Evolutionary conservation across 257 asterid genomes (phyloP), one percentile per base, ranked within the genome.

Genomic region (Phtheirospermum japonicum): DNA sequence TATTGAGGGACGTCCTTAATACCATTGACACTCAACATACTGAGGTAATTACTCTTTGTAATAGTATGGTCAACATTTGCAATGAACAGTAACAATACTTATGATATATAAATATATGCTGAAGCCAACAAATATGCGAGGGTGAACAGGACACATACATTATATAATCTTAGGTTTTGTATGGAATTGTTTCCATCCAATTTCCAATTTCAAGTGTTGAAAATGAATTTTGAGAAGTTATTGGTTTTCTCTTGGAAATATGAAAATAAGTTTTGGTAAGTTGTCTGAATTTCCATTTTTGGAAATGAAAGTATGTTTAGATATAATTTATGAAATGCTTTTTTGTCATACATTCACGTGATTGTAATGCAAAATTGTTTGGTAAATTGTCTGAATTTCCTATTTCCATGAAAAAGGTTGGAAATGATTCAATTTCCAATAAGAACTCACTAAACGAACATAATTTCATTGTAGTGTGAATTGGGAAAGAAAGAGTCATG

Each of bases 1-100:
- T 93, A 46, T 69, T 93, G 78, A 80, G 85, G 77, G 99, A 93
- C 51, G 99, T 93, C 53, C 94, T 93, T 65, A 83, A 78, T 68
- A 74, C 89, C 55, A 79, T 89, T 34, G 87, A 87, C 73, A 63
- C 80, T 59, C 94, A 80, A 70, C 77, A 74, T 69, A 82, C 95
- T 32, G 85, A 89, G 97, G 98, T 91, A 85, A 56, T 64, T 30
- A 34, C 68, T 61, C 17, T 52, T 3, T 67, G 17, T 40, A 31
- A 42, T 52, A 18, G 16, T n/a, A n/a, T n/a, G n/a, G n/a, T n/a
- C n/a, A n/a, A n/a, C n/a, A n/a, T n/a, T n/a, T n/a, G n/a, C n/a
- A n/a, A n/a, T 16, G 57, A 18, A 50, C 13, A 50, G 48, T 33
- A 33, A 33, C 7, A 33, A 5, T 33, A 33, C 9, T 33, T 33